These are phyloP conservation scores for Areca catechu DNA, from an alignment of 176 grass and related monocot genomes.

Conservation along the genomic window DNA sequence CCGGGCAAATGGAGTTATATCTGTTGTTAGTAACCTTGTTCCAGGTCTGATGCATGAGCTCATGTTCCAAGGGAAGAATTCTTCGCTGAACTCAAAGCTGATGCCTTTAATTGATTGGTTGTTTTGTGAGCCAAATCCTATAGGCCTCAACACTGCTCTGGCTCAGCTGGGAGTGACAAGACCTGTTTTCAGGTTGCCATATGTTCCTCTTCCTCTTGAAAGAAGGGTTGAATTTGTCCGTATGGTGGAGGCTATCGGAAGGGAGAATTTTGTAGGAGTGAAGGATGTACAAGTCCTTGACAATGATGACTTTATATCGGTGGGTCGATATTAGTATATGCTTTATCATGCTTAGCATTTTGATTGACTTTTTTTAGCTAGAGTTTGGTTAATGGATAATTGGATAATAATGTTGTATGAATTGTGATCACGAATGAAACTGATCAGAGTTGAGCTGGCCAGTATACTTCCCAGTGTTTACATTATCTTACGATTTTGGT, in stretches of 20 bases:
- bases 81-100: conserved; percentile 38
- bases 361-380: background rate
- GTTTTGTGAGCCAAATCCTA: conserved; percentile 71
- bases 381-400: background rate
- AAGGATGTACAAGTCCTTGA: conserved; percentile 55
- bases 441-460: no score
- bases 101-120: conserved; percentile 67
- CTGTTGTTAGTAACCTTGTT: conserved; percentile 75
- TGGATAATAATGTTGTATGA: no score
- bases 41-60: conserved; percentile 55
- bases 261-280: conserved; percentile 59
- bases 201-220: conserved; percentile 61
- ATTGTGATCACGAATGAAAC: no score
- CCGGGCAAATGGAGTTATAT: conserved; percentile 67
- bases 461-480: no score
- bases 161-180: conserved; percentile 63
- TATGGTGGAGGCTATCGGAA: conserved; percentile 58
- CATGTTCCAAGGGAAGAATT: conserved; percentile 58
- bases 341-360: background rate
- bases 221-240: conserved; percentile 58
- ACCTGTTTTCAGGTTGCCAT: conserved; percentile 64
- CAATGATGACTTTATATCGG: conserved; percentile 65
- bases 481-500: no score
- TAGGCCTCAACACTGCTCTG: conserved; percentile 72
- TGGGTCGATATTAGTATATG: conserved; percentile 46